phyloP scores from a whole-genome alignment of 2,329 filamentous ascomycete species.

The Stachybotrys chlorohalonatus region DNA sequence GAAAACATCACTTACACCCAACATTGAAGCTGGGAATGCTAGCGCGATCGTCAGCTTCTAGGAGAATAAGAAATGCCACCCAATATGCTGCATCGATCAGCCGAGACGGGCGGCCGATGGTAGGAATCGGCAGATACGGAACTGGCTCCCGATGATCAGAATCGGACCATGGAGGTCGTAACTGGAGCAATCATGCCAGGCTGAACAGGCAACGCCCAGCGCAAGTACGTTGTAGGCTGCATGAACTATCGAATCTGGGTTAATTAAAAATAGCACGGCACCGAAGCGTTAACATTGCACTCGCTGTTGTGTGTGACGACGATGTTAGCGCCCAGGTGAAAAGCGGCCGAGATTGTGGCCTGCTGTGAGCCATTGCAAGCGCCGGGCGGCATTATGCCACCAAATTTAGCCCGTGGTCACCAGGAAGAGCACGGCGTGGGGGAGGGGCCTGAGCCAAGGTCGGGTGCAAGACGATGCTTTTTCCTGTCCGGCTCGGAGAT shows the following conservation, averaged over 20 bases:
- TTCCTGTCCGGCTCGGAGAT: not conserved
- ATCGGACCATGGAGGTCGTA: not conserved
- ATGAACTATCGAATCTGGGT: not conserved
- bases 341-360: not conserved
- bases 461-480: not conserved
- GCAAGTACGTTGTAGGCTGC: not conserved
- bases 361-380: not conserved
- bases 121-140: not conserved
- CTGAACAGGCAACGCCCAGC: too few relatives aligned
- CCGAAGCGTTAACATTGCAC: not conserved
- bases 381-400: not conserved
- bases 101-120: not conserved
- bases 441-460: not conserved
- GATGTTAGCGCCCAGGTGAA: not conserved
- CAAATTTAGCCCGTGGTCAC: not conserved
- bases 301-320: not conserved
- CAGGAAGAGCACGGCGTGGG: too few relatives aligned
- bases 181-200: too few relatives aligned
- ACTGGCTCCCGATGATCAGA: not conserved
- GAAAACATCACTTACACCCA: not conserved
- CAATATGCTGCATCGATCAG: not conserved
- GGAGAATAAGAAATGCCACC: not conserved
- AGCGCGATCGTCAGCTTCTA: not conserved
- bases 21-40: not conserved
- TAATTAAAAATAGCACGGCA: not conserved